Evolutionary conservation across 768 basidiomycete species (phyloP).

Genomic region (Cytidiella melzeri): DNA sequence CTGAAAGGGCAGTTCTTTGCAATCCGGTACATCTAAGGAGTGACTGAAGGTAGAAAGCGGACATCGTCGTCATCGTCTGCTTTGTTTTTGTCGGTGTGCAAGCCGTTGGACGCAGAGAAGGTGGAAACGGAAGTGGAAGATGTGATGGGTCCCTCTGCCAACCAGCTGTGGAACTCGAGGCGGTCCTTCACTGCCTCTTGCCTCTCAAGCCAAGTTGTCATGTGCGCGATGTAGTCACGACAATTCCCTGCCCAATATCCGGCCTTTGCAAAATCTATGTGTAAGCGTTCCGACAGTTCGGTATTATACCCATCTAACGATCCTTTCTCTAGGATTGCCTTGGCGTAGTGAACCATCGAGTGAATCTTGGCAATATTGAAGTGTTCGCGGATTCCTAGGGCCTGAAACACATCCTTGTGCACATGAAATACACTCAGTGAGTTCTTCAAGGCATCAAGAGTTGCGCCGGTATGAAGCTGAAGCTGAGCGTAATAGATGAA

Average conservation of each 20-base stretch:
- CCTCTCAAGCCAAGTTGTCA: conserved; percentile 17
- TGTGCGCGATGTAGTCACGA: conserved; percentile 20
- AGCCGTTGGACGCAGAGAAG: background rate
- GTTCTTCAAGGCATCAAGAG: conserved; percentile 21
- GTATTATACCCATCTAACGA: conserved; percentile 25
- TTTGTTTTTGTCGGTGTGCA: background rate
- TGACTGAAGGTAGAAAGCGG: conserved; percentile 2
- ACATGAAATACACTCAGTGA: conserved; percentile 25
- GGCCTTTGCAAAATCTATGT: conserved; percentile 25
- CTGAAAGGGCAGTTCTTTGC: conserved; percentile 1
- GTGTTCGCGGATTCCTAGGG: conserved; percentile 9
- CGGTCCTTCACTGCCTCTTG: conserved; percentile 9
- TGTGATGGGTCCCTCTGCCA: background rate
- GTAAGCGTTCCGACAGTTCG: conserved; percentile 22
- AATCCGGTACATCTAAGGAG: background rate
- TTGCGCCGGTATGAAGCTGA: conserved; percentile 25
- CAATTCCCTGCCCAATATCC: conserved; percentile 22
- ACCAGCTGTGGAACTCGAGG: conserved; percentile 1
- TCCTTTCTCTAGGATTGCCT: conserved; percentile 15
- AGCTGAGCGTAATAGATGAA: conserved; percentile 36
- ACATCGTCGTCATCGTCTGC: background rate
- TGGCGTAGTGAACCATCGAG: conserved; percentile 16
- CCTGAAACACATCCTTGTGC: conserved; percentile 14
- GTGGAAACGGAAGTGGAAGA: background rate
- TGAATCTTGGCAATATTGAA: conserved; percentile 27